Evolutionary conservation across 2,329 filamentous ascomycete genomes (phyloP).

Genomic region (Fusarium cicatricum): DNA sequence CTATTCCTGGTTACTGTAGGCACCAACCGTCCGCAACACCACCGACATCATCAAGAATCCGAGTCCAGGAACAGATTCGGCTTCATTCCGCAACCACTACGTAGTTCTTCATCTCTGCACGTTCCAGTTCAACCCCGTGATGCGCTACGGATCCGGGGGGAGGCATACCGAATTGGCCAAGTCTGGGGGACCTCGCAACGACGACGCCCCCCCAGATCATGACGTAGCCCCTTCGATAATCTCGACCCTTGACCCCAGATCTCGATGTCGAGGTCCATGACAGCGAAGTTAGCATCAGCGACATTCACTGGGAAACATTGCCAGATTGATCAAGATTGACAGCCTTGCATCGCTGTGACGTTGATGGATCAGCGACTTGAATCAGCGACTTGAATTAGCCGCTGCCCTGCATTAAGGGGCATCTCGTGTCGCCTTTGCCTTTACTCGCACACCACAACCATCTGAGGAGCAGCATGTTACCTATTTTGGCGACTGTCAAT

Average conservation of each 20-base stretch:
- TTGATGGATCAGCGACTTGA: conserved; percentile 24
- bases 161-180: conserved; percentile 5
- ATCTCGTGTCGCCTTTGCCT: conserved; percentile 21
- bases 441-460: conserved; percentile 17
- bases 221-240: conserved; percentile 27
- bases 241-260: conserved; percentile 21
- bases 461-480: background rate
- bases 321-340: conserved; percentile 4
- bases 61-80: background rate
- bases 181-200: conserved; percentile 21
- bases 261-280: conserved; percentile 27
- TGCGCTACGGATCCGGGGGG: conserved; percentile 4
- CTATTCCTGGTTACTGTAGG: conserved; percentile 1
- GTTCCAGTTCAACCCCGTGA: conserved; percentile 17
- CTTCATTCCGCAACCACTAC: background rate
- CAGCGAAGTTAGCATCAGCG: conserved; percentile 16
- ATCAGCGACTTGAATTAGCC: conserved; percentile 8
- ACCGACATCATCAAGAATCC: background rate
- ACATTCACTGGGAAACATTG: conserved; percentile 15
- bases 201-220: conserved; percentile 33
- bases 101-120: background rate
- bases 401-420: conserved; percentile 1
- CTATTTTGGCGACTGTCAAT: conserved; percentile 1
- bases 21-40: background rate
- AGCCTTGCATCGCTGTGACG: conserved; percentile 33